phyloP scores from a whole-genome alignment of 2,329 filamentous ascomycete genomes.

The Pseudodiploospora longispora region DNA sequence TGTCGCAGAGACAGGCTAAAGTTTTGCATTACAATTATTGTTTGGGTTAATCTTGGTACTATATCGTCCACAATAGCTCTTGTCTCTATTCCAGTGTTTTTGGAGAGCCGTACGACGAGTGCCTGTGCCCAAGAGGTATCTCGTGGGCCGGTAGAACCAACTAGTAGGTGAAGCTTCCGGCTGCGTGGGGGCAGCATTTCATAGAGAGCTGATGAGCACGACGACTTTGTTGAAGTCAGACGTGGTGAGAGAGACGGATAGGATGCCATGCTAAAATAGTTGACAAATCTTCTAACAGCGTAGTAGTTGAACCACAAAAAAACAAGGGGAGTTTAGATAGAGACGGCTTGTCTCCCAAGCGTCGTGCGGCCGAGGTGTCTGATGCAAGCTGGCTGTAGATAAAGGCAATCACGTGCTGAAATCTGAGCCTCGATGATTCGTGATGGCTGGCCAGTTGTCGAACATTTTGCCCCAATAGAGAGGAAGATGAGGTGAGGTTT shows the following conservation, averaged over 20 bases:
- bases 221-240: conserved; percentile 22
- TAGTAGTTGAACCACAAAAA: too few species aligned
- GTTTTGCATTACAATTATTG: conserved; percentile 53
- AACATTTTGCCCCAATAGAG: too few species aligned
- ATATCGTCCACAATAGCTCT: conserved; percentile 59
- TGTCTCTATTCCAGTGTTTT: conserved; percentile 53
- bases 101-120: conserved; percentile 59
- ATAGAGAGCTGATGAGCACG: conserved; percentile 26
- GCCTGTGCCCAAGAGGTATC: conserved; percentile 59
- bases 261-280: conserved; percentile 24
- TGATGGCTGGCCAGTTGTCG: too few species aligned
- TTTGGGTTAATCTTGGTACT: conserved; percentile 53
- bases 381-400: too few species aligned
- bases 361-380: too few species aligned
- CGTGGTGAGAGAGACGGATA: conserved; percentile 22
- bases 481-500: too few species aligned
- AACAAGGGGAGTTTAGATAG: too few species aligned
- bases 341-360: too few species aligned
- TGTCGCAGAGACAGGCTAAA: conserved; percentile 28
- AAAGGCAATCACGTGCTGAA: too few species aligned
- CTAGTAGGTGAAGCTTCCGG: conserved; percentile 51
- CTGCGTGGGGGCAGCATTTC: conserved; percentile 25
- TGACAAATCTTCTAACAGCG: neutral
- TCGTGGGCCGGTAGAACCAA: conserved; percentile 56
- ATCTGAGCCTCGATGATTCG: too few species aligned